phyloP scores from a whole-genome alignment of 768 basidiomycete species.

The Mrakia hoshinonis region DNA sequence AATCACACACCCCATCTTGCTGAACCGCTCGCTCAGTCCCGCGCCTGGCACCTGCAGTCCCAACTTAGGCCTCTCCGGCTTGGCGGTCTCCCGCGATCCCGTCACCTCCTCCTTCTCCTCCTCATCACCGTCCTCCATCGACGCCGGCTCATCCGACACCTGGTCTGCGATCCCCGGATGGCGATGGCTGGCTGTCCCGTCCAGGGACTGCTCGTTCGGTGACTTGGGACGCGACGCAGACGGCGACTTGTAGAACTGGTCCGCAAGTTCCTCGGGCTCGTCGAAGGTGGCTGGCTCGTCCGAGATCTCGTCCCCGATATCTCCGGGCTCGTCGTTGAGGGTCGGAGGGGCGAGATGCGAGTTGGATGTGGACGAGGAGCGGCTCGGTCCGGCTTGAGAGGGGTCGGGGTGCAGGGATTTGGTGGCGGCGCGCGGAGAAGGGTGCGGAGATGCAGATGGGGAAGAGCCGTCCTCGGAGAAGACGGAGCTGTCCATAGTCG shows the following conservation, averaged over 20 bases:
- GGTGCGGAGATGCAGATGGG: background rate
- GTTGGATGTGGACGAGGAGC: background rate
- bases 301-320: conserved; percentile 2
- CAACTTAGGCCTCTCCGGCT: background rate
- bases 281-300: background rate
- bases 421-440: background rate
- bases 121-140: conserved; percentile 14
- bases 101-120: background rate
- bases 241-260: background rate
- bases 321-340: background rate
- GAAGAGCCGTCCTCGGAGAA: background rate
- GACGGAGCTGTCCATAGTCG: conserved; percentile 13
- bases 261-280: conserved; percentile 6
- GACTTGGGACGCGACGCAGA: background rate
- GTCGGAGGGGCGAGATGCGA: background rate
- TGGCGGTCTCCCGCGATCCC: background rate
- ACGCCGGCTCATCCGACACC: conserved; percentile 20
- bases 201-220: background rate
- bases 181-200: no score
- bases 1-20: conserved; percentile 6
- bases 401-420: background rate
- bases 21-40: background rate
- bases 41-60: background rate
- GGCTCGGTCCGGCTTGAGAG: background rate
- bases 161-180: background rate